Conservation (phyloP, 169 alveolate genomes). For the Eimeria maxima region DNA sequence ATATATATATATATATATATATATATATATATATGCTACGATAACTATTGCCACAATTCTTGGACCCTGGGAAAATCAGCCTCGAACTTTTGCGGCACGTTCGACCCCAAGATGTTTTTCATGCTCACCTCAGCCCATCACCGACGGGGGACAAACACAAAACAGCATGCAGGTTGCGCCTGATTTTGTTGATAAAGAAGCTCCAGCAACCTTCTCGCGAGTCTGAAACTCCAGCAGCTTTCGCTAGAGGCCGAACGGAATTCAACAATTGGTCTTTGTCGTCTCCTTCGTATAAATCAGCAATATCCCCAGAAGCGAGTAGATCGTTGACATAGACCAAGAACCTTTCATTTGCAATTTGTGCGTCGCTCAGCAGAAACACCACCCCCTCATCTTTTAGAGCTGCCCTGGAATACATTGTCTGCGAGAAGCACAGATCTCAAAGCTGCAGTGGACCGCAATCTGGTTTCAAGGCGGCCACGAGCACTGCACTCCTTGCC, state of each 20-base stretch:
- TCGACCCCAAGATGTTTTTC: not conserved
- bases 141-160: slow-evolving; percentile 98
- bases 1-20: too few species aligned
- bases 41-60: not conserved
- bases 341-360: slow-evolving; percentile 95
- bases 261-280: slow-evolving; percentile 95
- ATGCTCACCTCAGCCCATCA: slow-evolving; percentile 91
- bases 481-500: not conserved
- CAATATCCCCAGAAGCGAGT: slow-evolving; percentile 96
- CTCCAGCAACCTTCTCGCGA: slow-evolving; percentile 95
- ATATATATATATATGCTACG: too few species aligned
- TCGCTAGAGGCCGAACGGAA: slow-evolving; percentile 93
- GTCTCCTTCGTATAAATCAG: slow-evolving; percentile 95
- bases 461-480: not conserved
- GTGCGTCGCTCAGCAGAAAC: slow-evolving; percentile 96
- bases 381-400: slow-evolving; percentile 95
- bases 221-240: slow-evolving; percentile 95
- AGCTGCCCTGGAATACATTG: slow-evolving; percentile 87
- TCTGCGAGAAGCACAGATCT: not conserved
- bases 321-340: slow-evolving; percentile 95
- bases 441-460: not conserved
- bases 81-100: not conserved
- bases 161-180: slow-evolving; percentile 96
- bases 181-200: slow-evolving; percentile 96
- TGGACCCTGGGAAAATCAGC: not conserved